Evolutionary conservation across 176 grass and related monocot genomes (phyloP), one percentile per base, ranked within the genome.

Genomic region (Elaeis guineensis): DNA sequence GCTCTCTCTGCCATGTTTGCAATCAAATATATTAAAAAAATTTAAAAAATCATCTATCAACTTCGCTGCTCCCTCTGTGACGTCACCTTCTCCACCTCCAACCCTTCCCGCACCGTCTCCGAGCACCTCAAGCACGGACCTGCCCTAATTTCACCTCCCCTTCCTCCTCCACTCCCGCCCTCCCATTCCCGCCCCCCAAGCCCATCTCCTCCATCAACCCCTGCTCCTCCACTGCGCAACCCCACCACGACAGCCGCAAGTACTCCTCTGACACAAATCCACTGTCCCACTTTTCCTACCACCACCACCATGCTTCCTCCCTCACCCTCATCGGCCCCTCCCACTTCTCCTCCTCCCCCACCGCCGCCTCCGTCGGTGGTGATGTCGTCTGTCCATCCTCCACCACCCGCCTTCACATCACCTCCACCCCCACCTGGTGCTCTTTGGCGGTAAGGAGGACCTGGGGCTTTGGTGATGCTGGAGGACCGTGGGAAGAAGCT

Each of bases 401-500:
- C 61, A 56, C n/a, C n/a, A 55, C 19, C 53, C 21, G 21, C 53
- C n/a, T n/a, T n/a, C 21, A 7, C 53, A n/a, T 7, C 18, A 55
- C 19, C 53, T n/a, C n/a, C n/a, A n/a, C n/a, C n/a, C n/a, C n/a
- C n/a, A n/a, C n/a, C n/a, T n/a, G n/a, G n/a, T n/a, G n/a, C 78
- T 87, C 55, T 93, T 80, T 0, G 89, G 83, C 0, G 83, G 80
- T 4, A 57, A 76, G 50, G 89, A 79, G 3, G 89, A 92, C 75
- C 75, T 92, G 54, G 57, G 30, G 77, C 89, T 18, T 67, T 87
- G 17, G 79, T 78, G 48, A 69, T 70, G 77, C 52, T 92, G 17
- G 89, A 93, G 72, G 83, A 87, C 65, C 84, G 89, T 64, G 80
- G 84, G 5, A 93, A 81, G 68, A 79, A 72, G 11, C 81, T 96